phyloP scores from a whole-genome alignment of 140 eudicot species.

The Cichorium intybus region DNA sequence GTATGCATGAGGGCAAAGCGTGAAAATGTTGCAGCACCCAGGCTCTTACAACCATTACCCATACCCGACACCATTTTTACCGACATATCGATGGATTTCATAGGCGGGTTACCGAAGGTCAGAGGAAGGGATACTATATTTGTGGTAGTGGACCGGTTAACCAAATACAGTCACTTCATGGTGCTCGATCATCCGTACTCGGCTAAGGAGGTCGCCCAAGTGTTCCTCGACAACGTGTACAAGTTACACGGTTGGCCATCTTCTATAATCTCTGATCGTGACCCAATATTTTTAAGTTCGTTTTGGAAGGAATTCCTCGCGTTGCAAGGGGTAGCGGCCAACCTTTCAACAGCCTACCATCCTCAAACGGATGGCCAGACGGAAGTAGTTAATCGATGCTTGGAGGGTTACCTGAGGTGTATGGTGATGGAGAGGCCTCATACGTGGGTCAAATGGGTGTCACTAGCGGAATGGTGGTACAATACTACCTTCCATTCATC shows the following conservation, averaged over 20 bases:
- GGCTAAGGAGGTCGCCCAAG: background rate
- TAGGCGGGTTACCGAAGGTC: background rate
- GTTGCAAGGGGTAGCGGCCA: too few species aligned
- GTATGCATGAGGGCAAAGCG: background rate
- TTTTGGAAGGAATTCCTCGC: background rate
- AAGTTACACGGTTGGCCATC: slow-evolving; percentile 5
- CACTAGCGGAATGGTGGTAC: slow-evolving; percentile 10
- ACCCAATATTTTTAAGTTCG: background rate
- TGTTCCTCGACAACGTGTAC: background rate
- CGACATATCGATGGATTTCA: background rate
- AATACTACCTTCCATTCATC: slow-evolving; percentile 5
- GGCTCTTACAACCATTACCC: background rate
- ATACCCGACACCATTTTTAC: background rate
- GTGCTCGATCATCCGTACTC: background rate
- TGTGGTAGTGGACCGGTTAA: background rate
- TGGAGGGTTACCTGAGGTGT: background rate
- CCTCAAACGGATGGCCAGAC: background rate
- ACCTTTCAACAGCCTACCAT: too few species aligned
- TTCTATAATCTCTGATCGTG: background rate
- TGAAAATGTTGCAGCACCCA: background rate
- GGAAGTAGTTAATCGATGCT: background rate
- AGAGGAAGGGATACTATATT: background rate
- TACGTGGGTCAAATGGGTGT: background rate
- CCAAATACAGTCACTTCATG: slow-evolving; percentile 3
- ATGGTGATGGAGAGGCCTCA: background rate